Percentiles rank a stretch among this genome's conserved stretches.
Evolutionary conservation across 2,329 filamentous ascomycete species (phyloP).

Genomic region (Aureobasidium sp.): DNA sequence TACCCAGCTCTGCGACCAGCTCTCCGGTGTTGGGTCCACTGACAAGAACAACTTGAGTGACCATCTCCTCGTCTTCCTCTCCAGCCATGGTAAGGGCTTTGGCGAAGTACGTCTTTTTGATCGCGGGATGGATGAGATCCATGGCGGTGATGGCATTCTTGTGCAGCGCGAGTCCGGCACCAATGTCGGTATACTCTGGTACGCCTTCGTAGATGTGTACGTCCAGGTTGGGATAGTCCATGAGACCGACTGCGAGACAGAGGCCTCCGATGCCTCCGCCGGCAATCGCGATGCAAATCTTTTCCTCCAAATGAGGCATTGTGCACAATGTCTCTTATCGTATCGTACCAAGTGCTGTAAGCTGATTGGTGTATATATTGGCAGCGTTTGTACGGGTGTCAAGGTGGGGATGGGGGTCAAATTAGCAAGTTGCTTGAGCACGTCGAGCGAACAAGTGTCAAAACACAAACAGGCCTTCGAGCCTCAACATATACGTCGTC

Average conservation of each 20-base stretch:
- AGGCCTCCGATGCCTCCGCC: slow-evolving; percentile 47
- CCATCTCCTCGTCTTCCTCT: slow-evolving; percentile 26
- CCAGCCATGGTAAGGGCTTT: slow-evolving; percentile 41
- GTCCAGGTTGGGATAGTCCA: slow-evolving; percentile 34
- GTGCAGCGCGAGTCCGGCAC: slow-evolving; percentile 43
- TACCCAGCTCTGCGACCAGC: slow-evolving; percentile 30
- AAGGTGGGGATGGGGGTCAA: background rate
- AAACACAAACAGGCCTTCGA: background rate
- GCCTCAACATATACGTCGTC: background rate
- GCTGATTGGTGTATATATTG: background rate
- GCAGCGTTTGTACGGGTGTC: background rate
- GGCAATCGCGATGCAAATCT: slow-evolving; percentile 38
- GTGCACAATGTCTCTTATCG: background rate
- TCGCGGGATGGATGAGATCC: slow-evolving; percentile 26
- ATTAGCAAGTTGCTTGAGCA: background rate
- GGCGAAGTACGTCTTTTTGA: slow-evolving; percentile 40
- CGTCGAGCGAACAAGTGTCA: background rate
- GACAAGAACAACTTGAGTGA: slow-evolving; percentile 27
- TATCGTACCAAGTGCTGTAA: background rate
- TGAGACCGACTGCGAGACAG: slow-evolving; percentile 39
- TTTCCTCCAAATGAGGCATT: slow-evolving; percentile 15
- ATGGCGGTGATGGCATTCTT: slow-evolving; percentile 47
- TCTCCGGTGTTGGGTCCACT: slow-evolving; percentile 33
- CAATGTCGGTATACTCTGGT: slow-evolving; percentile 39
- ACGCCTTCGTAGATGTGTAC: slow-evolving; percentile 46